Percentiles rank a stretch among this genome's conserved stretches.
These are phyloP conservation scores for Calonectria pseudoturangicola DNA, from an alignment of 2,329 filamentous ascomycete species.

Conservation along the genomic window DNA sequence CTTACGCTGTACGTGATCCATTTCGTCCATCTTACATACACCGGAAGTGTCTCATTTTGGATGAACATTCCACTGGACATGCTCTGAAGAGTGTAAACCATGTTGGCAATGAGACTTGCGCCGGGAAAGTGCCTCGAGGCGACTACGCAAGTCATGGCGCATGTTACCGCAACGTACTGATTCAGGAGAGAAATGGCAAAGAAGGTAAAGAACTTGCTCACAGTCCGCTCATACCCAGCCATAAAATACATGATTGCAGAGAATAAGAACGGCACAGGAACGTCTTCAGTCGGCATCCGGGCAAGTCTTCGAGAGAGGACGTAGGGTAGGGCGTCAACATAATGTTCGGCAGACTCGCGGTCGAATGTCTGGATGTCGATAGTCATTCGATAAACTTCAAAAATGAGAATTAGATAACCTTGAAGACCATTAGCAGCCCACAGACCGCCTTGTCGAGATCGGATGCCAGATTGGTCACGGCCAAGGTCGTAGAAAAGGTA, in stretches of 20 bases:
- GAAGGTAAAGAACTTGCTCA: conserved; percentile 81
- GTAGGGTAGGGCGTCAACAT: conserved; percentile 81
- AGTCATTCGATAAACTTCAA: conserved; percentile 84
- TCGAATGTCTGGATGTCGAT: conserved; percentile 86
- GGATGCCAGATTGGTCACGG: conserved; percentile 81
- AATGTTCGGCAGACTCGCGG: conserved; percentile 83
- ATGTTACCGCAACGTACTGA: conserved; percentile 84
- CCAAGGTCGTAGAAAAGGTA: conserved; percentile 83
- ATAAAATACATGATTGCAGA: conserved; percentile 86
- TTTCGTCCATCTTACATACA: conserved; percentile 88
- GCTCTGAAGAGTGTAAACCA: conserved; percentile 83
- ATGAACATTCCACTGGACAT: conserved; percentile 87
- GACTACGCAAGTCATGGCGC: conserved; percentile 81
- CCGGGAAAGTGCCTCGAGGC: conserved; percentile 80
- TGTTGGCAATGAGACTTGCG: conserved; percentile 82
- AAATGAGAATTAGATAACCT: conserved; percentile 84
- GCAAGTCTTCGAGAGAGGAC: conserved; percentile 82
- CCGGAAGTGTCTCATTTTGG: conserved; percentile 81
- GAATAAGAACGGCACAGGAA: conserved; percentile 83
- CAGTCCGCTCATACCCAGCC: conserved; percentile 81
- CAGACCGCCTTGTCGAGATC: conserved; percentile 82
- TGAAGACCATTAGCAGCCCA: conserved; percentile 84
- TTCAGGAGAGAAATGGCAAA: conserved; percentile 80
- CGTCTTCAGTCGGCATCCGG: conserved; percentile 80
- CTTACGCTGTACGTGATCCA: conserved; percentile 76